Evolutionary conservation across 306 rosid genomes (phyloP), one percentile per base, ranked within the genome.

Genomic region (Rubus idaeus): DNA sequence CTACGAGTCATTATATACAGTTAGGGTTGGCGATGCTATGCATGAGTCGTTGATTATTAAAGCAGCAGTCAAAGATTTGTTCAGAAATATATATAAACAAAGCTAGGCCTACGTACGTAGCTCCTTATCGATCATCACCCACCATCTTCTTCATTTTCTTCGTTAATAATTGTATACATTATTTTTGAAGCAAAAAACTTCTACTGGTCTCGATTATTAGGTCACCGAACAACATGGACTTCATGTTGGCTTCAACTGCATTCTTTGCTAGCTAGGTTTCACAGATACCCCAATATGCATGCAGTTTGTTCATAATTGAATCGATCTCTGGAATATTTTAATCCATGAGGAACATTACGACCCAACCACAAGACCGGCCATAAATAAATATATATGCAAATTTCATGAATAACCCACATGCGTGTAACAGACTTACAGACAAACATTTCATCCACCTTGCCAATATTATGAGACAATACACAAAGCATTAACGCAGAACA

Each of bases 51-150:
- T 42, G 70, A 85, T 30, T 30, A 30, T 30, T 68, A 71, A 86
- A 75, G 79, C 49, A 77, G 71, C 46, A 30, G 85, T 83, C 90
- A 77, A 79, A 85, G 86, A 77, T 83, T 56, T 83, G 55, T 37
- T 74, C 74, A 16, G 17, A 80, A 11, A 30, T n/a, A n/a, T n/a
- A n/a, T n/a, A n/a, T 65, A 47, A 84, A 45, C 79, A 73, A 78
- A 51, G 35, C 3, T 10, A 3, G 58, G 23, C 58, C 12, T 49
- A 49, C 14, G 12, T 10, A 49, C 5, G 17, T 53, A 18, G 20
- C 58, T 18, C 23, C 10, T 53, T 18, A 2, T 55, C 12, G 62
- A 56, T n/a, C 62, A 56, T 13, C 61, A 11, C 4, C 50, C 52
- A n/a, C 79, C 68, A 21, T 76, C n/a, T 73, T 70, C 53, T 44